phyloP scores from a whole-genome alignment of 1,284 basidiomycete species.

The Moesziomyces antarcticus region DNA sequence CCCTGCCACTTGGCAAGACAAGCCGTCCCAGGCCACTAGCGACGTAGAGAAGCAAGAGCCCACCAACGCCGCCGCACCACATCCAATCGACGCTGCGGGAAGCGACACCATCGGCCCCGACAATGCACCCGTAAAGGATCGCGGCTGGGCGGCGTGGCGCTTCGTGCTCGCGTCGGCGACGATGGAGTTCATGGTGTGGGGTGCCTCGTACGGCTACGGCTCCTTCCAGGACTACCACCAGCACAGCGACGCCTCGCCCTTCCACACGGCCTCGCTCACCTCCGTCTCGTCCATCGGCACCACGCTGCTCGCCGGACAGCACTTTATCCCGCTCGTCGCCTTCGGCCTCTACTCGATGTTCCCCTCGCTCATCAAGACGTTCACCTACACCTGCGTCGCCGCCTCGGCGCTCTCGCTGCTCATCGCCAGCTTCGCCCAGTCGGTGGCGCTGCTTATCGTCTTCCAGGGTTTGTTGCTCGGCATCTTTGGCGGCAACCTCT shows the following conservation, averaged over 20 bases:
- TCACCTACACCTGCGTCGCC: conserved; percentile 34
- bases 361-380: conserved; percentile 39
- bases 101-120: background rate
- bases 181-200: conserved; percentile 55
- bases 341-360: conserved; percentile 46
- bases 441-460: conserved; percentile 41
- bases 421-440: conserved; percentile 50
- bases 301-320: conserved; percentile 44
- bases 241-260: conserved; percentile 43
- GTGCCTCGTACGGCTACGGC: conserved; percentile 55
- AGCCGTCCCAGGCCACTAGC: background rate
- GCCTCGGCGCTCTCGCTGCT: conserved; percentile 38
- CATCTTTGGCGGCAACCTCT: conserved; percentile 43
- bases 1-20: background rate
- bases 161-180: conserved; percentile 36
- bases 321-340: conserved; percentile 51
- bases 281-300: conserved; percentile 53
- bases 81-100: background rate
- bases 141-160: conserved; percentile 37
- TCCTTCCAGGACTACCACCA: conserved; percentile 63
- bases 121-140: conserved; percentile 13
- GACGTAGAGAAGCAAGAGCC: background rate
- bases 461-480: conserved; percentile 56
- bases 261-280: conserved; percentile 40
- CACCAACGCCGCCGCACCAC: background rate